These are phyloP conservation scores for Bombardia bombarda DNA, from an alignment of 495 filamentous ascomycete species.

Conservation along the genomic window DNA sequence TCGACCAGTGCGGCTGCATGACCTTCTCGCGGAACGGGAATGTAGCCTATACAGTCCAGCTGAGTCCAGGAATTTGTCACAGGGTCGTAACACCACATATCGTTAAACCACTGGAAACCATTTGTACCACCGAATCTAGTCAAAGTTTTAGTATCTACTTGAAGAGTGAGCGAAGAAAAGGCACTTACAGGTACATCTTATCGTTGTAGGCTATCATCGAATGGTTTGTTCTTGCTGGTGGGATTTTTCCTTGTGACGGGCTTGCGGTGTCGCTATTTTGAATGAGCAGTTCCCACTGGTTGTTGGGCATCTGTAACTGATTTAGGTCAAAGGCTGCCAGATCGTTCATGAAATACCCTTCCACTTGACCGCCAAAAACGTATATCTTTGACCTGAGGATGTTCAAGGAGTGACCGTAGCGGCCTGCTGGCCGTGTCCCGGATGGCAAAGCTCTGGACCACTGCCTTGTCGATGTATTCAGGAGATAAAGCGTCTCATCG, in stretches of 20 bases:
- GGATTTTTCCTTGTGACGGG: slow-evolving; percentile 56
- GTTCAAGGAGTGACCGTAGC: slow-evolving; percentile 94
- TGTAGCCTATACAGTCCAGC: slow-evolving; percentile 94
- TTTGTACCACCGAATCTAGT: slow-evolving; percentile 92
- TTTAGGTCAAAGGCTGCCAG: slow-evolving; percentile 96
- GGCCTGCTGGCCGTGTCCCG: slow-evolving; percentile 73
- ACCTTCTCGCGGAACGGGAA: slow-evolving; percentile 86
- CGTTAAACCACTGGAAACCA: slow-evolving; percentile 92
- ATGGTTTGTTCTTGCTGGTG: slow-evolving; percentile 94
- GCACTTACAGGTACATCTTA: slow-evolving; percentile 80
- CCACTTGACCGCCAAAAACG: slow-evolving; percentile 95
- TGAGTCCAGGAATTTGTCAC: slow-evolving; percentile 73
- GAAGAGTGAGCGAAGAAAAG: not conserved
- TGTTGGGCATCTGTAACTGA: slow-evolving; percentile 75
- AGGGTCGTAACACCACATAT: slow-evolving; percentile 95
- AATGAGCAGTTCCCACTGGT: slow-evolving; percentile 88
- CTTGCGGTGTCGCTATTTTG: slow-evolving; percentile 64
- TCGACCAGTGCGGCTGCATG: slow-evolving; percentile 88
- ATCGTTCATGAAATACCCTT: slow-evolving; percentile 97
- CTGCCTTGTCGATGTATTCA: slow-evolving; percentile 97
- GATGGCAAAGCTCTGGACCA: slow-evolving; percentile 91
- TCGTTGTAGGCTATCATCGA: slow-evolving; percentile 87
- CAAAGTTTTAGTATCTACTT: slow-evolving; percentile 14
- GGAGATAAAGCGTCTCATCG: slow-evolving; percentile 90
- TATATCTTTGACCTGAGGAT: slow-evolving; percentile 95